Base-by-base conservation (phyloP, 306 rosid species). In the Gastrolobium bilobum region DNA sequence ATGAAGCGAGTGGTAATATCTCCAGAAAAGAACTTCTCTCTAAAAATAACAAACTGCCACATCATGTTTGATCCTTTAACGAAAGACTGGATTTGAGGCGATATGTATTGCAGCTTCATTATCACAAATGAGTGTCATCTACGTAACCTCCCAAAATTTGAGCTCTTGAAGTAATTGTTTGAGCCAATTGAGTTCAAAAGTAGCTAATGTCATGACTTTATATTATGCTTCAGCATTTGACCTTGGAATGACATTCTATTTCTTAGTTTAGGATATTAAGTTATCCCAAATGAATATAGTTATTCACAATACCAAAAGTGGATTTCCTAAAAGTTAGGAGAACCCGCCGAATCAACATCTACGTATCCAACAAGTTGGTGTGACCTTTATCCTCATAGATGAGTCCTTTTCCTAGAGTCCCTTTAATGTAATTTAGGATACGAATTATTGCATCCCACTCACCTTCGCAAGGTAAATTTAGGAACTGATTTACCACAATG, bases 71-170 rank as follows among this genome's bases (percentile, higher is more conserved):
- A 26, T 67, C 57, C 29, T 13, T 7, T 44, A 13, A 11, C 38
- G 37, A 6, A 71, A 52, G n/a, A 34, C 14, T n/a, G 26, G 47
- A 51, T 52, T 52, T 37, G 29, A 34, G 54, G 38, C 4, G 31
- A 62, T 33, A 20, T 37, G 68, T 14, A 50, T 5, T 26, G 14
- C 20, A 35, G 29, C 67, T 0, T 51, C 2, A 13, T 35, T 70
- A 29, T 15, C 59, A 47, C 4, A 71, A 51, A 52, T 4, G 6
- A 30, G n/a, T 38, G 29, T 54, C 53, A 4, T 31, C 14, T 4
- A 10, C 39, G 9, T 63, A 63, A 63, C 69, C 67, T 35, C 47
- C 68, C 68, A 6, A 63, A 13, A 63, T 63, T 39, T 33, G 64
- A 58, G 64, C 39, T 58, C 34, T 58, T 58, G 64, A 58, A 57